Conservation (phyloP, 305 asterid species). For the Fraxinus paxiana region DNA sequence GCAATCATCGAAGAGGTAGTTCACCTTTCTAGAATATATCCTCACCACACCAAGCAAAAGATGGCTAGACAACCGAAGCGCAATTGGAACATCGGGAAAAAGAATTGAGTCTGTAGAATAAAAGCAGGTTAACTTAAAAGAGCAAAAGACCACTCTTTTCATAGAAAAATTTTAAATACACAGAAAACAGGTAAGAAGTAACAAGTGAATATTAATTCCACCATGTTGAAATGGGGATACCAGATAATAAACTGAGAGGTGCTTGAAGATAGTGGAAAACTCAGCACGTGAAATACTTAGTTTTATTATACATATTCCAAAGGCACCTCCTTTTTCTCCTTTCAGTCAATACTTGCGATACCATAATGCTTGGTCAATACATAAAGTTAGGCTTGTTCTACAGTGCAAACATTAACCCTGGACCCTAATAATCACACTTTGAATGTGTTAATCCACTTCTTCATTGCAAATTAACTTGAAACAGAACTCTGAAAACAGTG, state of each 20-base stretch:
- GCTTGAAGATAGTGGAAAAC: neutral
- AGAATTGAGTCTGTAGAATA: constrained; percentile 73
- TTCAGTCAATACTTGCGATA: neutral
- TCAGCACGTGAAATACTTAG: neutral
- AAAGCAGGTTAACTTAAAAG: constrained; percentile 21
- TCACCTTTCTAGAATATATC: constrained; percentile 86
- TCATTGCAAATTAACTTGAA: neutral
- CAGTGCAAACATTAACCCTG: neutral
- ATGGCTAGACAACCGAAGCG: constrained; percentile 94
- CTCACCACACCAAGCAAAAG: constrained; percentile 98
- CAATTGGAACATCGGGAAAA: constrained; percentile 91
- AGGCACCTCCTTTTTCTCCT: neutral
- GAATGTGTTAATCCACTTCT: neutral
- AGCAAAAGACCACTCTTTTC: neutral
- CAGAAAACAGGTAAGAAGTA: neutral
- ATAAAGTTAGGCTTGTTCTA: neutral
- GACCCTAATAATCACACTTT: neutral
- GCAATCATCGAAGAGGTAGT: constrained; percentile 94
- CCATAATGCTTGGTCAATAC: neutral
- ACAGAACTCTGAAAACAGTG: neutral
- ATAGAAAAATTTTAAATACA: neutral
- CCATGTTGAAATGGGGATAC: neutral
- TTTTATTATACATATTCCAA: neutral
- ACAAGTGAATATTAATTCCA: neutral
- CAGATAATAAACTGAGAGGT: neutral